phyloP scores from a whole-genome alignment of 73 alveolate genomes.

The Symbiodinium natans region DNA sequence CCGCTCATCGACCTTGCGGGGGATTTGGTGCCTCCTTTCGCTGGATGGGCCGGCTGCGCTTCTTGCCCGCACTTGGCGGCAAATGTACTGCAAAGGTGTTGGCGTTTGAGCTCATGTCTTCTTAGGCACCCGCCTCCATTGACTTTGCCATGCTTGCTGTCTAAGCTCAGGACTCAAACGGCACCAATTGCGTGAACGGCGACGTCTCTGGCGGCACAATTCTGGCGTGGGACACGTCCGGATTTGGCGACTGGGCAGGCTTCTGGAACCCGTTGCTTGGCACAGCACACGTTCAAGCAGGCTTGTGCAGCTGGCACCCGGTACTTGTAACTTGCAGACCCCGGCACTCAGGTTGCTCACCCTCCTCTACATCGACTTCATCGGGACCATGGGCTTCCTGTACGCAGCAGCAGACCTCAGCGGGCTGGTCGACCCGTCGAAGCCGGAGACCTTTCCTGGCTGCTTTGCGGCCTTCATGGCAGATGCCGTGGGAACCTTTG shows the following conservation, averaged over 20 bases:
- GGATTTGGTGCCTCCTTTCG: not conserved
- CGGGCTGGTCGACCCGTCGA: not conserved
- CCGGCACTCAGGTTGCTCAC: not conserved
- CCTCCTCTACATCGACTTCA: not conserved
- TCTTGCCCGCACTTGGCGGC: not conserved
- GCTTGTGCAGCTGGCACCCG: too few relatives aligned
- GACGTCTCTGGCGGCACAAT: slow-evolving; percentile 24
- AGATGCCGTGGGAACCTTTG: slow-evolving; percentile 19
- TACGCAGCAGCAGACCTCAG: slow-evolving; percentile 24
- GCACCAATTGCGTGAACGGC: not conserved
- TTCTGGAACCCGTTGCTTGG: not conserved
- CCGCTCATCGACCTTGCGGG: not conserved
- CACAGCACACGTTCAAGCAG: too few relatives aligned
- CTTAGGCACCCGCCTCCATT: too few relatives aligned
- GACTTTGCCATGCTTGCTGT: too few relatives aligned
- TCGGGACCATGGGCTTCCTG: slow-evolving; percentile 24
- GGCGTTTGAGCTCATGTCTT: too few relatives aligned
- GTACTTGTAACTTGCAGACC: too few relatives aligned
- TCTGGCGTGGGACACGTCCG: slow-evolving; percentile 1
- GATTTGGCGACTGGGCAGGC: not conserved
- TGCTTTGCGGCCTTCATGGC: slow-evolving; percentile 33
- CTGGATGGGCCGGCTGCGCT: slow-evolving; percentile 6
- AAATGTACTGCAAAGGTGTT: too few relatives aligned
- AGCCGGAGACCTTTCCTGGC: slow-evolving; percentile 25
- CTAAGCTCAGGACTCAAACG: not conserved